These are phyloP conservation scores for Datisca glomerata DNA, from an alignment of 306 rosid species.

Conservation along the genomic window DNA sequence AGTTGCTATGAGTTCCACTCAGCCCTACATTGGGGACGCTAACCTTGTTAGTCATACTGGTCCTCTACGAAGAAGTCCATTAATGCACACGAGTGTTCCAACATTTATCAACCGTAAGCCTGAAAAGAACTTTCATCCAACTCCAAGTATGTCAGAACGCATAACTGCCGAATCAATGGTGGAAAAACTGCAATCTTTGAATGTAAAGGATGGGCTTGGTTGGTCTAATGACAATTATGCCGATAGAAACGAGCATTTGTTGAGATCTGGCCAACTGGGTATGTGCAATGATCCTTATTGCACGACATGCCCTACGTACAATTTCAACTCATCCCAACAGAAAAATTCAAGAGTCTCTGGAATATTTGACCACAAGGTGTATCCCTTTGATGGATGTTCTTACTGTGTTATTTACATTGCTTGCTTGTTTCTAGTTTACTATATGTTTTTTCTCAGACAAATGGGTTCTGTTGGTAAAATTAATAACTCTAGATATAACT, in stretches of 20 bases:
- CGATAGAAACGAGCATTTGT: constrained; percentile 49
- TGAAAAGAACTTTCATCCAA: constrained; percentile 21
- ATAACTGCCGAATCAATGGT: constrained; percentile 19
- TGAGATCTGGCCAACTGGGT: constrained; percentile 83
- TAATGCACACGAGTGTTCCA: constrained; percentile 62
- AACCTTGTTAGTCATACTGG: constrained; percentile 64
- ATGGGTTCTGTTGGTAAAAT: too few relatives aligned
- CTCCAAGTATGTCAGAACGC: constrained; percentile 14
- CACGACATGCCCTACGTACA: constrained; percentile 74
- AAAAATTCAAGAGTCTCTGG: constrained; percentile 24
- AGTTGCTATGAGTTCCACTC: constrained; percentile 36
- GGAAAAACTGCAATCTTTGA: constrained; percentile 27
- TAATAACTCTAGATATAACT: too few relatives aligned
- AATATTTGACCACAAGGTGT: constrained; percentile 48
- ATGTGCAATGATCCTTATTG: constrained; percentile 90
- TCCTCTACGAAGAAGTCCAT: constrained; percentile 50
- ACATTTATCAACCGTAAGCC: constrained; percentile 19
- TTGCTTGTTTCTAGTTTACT: too few relatives aligned
- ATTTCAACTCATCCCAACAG: constrained; percentile 27
- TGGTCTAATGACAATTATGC: constrained; percentile 25
- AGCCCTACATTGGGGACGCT: constrained; percentile 28
- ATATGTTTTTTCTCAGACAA: too few relatives aligned
- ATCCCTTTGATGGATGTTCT: constrained; percentile 4
- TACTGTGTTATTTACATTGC: too few relatives aligned
- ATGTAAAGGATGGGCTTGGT: constrained; percentile 14